Base-by-base conservation (phyloP, 495 filamentous ascomycete species). In the Coniosporium apollinis region DNA sequence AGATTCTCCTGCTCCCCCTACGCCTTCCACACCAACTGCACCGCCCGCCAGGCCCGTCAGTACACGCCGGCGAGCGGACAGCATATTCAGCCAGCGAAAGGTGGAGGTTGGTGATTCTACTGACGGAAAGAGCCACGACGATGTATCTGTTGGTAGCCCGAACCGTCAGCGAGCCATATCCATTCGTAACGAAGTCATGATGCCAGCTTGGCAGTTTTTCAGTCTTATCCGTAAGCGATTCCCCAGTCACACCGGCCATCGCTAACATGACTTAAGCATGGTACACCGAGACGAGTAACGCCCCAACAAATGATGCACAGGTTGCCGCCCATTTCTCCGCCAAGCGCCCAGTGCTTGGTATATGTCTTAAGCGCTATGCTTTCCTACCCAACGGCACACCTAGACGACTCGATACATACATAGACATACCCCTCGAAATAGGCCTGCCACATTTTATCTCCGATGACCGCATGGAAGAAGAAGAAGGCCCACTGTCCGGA, bases 161-260 rank as follows among this genome's bases (percentile, higher is more conserved):
- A 16, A n/a, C n/a, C n/a, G n/a, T n/a, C n/a, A n/a, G n/a, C n/a
- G n/a, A n/a, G n/a, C n/a, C n/a, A n/a, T n/a, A n/a, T 64, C 61
- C 18, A 57, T 79, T 21, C 64, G 78, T 22, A 89, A 80, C 51
- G 83, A 89, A 49, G 78, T 94, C 10, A 72, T 87, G 51, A 92
- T 97, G 66, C 89, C 87, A 9, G 89, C 89, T 9, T 97, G 87
- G 87, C 89, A 94, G 47, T 94, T 97, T 48, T 94, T 94, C 55
- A 80, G 74, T 48, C 57, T 93, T 25, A 85, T 91, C 38, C 83
- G 79, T 81, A 57, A 43, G 75, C 60, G 15, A n/a, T n/a, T n/a
- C n/a, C n/a, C n/a, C n/a, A n/a, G n/a, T n/a, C n/a, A n/a, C n/a
- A n/a, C n/a, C n/a, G n/a, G n/a, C n/a, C n/a, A 7, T 19, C 14